Evolutionary conservation across 2,329 filamentous ascomycete genomes (phyloP).

Genomic region (Fusarium anguioides): DNA sequence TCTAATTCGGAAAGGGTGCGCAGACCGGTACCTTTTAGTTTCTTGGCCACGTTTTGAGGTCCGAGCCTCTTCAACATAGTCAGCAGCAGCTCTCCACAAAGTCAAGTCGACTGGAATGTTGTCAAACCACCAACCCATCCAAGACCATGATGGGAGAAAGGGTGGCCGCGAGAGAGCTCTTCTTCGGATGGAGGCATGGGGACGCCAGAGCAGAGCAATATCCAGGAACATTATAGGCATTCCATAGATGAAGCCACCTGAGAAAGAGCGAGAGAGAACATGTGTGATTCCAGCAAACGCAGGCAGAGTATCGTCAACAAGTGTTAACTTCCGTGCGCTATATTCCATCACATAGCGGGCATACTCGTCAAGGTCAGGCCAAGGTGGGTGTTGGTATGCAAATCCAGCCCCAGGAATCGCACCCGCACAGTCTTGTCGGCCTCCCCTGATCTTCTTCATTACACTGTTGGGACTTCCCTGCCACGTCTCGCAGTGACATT

Average conservation of each 20-base stretch:
- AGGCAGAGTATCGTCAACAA: constrained; percentile 56
- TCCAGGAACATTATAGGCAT: constrained; percentile 61
- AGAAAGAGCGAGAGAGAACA: constrained; percentile 55
- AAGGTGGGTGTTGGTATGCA: constrained; percentile 55
- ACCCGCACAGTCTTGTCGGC: constrained; percentile 49
- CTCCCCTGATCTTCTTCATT: constrained; percentile 49
- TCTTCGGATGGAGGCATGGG: constrained; percentile 56
- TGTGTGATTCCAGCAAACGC: constrained; percentile 58
- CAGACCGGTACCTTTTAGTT: constrained; percentile 51
- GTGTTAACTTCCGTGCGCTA: constrained; percentile 53
- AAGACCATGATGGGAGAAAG: constrained; percentile 59
- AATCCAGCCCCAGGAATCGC: constrained; percentile 49
- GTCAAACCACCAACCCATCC: constrained; percentile 62
- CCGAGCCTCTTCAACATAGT: constrained; percentile 56
- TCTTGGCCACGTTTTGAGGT: constrained; percentile 47
- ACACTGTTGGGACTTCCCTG: constrained; percentile 49
- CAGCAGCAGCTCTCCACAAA: constrained; percentile 57
- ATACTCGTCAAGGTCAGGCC: constrained; percentile 60
- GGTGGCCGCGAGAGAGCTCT: constrained; percentile 51
- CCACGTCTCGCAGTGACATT: constrained; percentile 59
- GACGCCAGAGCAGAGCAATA: constrained; percentile 58
- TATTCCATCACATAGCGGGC: constrained; percentile 58
- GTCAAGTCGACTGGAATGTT: constrained; percentile 55
- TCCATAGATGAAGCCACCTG: constrained; percentile 58
- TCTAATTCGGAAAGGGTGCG: constrained; percentile 54